Conservation (phyloP, 176 grass and related monocot genomes). For the Phoenix roebelenii region DNA sequence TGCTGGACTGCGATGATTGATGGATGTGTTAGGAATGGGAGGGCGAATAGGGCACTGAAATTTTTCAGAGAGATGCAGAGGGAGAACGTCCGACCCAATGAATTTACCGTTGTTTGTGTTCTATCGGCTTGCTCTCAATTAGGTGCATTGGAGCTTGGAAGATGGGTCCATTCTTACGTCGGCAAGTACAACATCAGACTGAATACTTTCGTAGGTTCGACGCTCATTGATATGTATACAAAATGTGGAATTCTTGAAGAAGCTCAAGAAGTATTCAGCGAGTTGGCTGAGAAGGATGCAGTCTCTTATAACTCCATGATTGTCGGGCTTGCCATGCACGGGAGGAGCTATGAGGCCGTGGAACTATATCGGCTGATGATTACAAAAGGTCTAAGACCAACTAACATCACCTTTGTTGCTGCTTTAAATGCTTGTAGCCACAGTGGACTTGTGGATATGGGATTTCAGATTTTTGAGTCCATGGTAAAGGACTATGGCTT, state of each 20-base stretch:
- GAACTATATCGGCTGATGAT: slow-evolving; percentile 10
- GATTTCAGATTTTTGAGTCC: slow-evolving; percentile 16
- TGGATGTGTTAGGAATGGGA: slow-evolving; percentile 15
- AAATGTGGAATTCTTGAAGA: slow-evolving; percentile 19
- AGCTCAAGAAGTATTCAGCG: slow-evolving; percentile 4
- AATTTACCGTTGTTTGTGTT: slow-evolving; percentile 20
- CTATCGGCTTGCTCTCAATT: slow-evolving; percentile 14
- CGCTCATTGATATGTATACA: slow-evolving; percentile 20
- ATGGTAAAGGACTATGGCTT: slow-evolving; percentile 9
- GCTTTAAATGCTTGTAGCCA: slow-evolving; percentile 24
- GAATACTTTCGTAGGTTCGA: slow-evolving; percentile 12
- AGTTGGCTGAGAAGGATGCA: slow-evolving; percentile 10
- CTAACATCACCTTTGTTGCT: slow-evolving; percentile 12
- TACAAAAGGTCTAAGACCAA: slow-evolving; percentile 1
- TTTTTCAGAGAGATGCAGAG: slow-evolving; percentile 23
- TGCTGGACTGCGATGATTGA: slow-evolving; percentile 24
- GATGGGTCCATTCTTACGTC: slow-evolving; percentile 20
- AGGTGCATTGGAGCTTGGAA: slow-evolving; percentile 24
- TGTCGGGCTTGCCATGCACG: slow-evolving; percentile 21
- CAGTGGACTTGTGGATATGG: slow-evolving; percentile 10
- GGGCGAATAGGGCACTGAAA: slow-evolving; percentile 6
- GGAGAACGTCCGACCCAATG: slow-evolving; percentile 5
- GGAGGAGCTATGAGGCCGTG: slow-evolving; percentile 4
- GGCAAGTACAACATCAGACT: background rate
- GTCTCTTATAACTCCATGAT: slow-evolving; percentile 20